Percentiles rank a stretch among this genome's conserved stretches.
Conservation (phyloP, 1,139 yeast genomes). For the Hyphopichia pseudoburtonii region DNA sequence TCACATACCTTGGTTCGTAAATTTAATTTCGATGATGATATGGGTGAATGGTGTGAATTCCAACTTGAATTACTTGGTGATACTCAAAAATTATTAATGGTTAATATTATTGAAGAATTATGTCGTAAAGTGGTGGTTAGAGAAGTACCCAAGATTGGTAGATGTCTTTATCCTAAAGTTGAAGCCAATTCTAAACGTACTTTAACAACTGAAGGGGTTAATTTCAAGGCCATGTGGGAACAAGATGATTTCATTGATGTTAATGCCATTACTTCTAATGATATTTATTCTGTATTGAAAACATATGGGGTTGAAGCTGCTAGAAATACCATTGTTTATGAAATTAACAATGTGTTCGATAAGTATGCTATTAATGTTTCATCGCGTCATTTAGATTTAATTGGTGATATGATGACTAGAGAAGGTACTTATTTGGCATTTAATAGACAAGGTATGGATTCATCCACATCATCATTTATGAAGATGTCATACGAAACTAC, state of each 20-base stretch:
- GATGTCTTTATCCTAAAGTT: slow-evolving; percentile 85
- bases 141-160: slow-evolving; percentile 86
- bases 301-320: slow-evolving; percentile 99
- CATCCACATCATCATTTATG: slow-evolving; percentile 93
- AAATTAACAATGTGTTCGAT: slow-evolving; percentile 92
- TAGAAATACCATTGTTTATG: slow-evolving; percentile 93
- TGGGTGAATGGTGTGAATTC: slow-evolving; percentile 93
- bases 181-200: slow-evolving; percentile 56
- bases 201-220: slow-evolving; percentile 96
- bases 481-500: slow-evolving; percentile 99
- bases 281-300: slow-evolving; percentile 82
- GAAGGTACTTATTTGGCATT: slow-evolving; percentile 97
- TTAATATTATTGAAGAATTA: slow-evolving; percentile 89
- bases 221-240: slow-evolving; percentile 97
- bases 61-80: slow-evolving; percentile 80
- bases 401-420: slow-evolving; percentile 99
- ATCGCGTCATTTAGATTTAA: slow-evolving; percentile 89
- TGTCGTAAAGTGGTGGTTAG: slow-evolving; percentile 91
- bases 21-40: slow-evolving; percentile 85
- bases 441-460: slow-evolving; percentile 97
- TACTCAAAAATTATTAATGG: slow-evolving; percentile 94
- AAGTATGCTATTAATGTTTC: slow-evolving; percentile 95
- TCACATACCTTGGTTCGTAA: slow-evolving; percentile 70
- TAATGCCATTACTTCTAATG: slow-evolving; percentile 86
- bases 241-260: slow-evolving; percentile 91